Evolutionary conservation across 2,329 filamentous ascomycete species (phyloP).

Genomic region (Chalaropsis ovoidea): DNA sequence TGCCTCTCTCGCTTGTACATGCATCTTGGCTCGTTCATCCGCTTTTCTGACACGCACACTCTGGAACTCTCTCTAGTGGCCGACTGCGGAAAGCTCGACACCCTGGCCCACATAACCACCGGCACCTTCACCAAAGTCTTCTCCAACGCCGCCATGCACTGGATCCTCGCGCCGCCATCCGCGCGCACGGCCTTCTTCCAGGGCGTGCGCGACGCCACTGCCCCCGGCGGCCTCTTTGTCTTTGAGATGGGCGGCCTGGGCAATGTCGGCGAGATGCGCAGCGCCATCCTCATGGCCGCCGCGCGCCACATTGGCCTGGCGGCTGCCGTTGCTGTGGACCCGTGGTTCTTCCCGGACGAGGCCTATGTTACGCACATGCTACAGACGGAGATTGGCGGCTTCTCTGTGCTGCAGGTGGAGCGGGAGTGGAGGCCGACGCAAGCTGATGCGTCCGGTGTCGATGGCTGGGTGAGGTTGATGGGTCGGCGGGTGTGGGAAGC

Average conservation of each 20-base stretch:
- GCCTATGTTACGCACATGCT: constrained; percentile 42
- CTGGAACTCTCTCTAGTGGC: constrained; percentile 2
- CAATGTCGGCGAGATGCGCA: constrained; percentile 54
- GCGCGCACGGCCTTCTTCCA: constrained; percentile 44
- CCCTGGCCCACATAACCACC: constrained; percentile 6
- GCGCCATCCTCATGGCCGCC: constrained; percentile 47
- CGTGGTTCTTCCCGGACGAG: constrained; percentile 65
- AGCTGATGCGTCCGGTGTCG: constrained; percentile 48
- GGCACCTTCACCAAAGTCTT: constrained; percentile 47
- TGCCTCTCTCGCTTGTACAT: not conserved
- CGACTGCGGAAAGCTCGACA: constrained; percentile 16
- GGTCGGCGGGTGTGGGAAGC: constrained; percentile 48
- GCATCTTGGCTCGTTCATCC: not conserved
- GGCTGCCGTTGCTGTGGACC: constrained; percentile 42
- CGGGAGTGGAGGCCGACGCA: constrained; percentile 55
- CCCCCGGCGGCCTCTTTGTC: constrained; percentile 47
- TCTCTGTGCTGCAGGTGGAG: constrained; percentile 45
- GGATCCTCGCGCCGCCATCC: constrained; percentile 45
- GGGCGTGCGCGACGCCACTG: constrained; percentile 43
- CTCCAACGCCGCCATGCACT: constrained; percentile 58
- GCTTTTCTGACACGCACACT: not conserved
- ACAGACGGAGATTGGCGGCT: constrained; percentile 39
- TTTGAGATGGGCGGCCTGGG: constrained; percentile 66
- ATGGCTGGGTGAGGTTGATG: constrained; percentile 58
- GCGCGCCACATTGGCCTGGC: constrained; percentile 42